Base-by-base conservation (phyloP, 2,329 filamentous ascomycete species). In the Neocucurbitaria cava region DNA sequence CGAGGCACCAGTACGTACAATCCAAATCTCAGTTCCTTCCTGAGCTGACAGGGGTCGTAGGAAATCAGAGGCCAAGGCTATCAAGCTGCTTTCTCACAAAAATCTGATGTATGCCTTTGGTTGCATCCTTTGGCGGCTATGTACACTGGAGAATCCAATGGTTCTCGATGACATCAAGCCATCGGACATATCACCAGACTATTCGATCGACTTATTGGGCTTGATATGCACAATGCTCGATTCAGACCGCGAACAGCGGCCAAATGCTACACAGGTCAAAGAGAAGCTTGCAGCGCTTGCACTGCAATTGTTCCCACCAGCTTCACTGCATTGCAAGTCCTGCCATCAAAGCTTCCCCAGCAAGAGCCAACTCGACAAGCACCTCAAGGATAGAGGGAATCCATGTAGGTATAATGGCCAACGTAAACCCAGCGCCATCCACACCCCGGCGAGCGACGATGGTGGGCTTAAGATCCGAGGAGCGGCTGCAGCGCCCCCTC, bases 51-150 rank as follows among this genome's bases (percentile, higher is more conserved):
- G 28, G 26, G 21, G 11, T 6, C 10, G 10, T 30, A 59, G 53
- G 54, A 61, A 47, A 56, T 61, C 15, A 42, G 38, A 30, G 52
- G 26, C 2, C 54, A 49, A 48, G 43, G 28, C 6, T 30, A 42
- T 26, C 11, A 31, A 28, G 60, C 54, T 8, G 49, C 51, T 2
- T 63, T 60, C 47, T 60, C 57, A 3, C 46, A 56, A 43, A 63
- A 60, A 36, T 63, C 60, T 13, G 60, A 63, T 42, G 49, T 60
- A 56, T 21, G 60, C 60, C 1, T 55, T 63, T 38, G 57, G 60
- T 18, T 63, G 49, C 31, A 51, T 60, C 21, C 49, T 60, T 7
- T 58, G 52, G 28, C 46, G 49, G 11, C 52, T 58, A 13, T 55
- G 48, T 28, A 56, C 52, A 3, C 39, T 63, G 1, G 36, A 45